A percentile compares a stretch with the other conserved stretches of the same genome.
Evolutionary conservation across 768 basidiomycete genomes (phyloP).

Genomic region (Coprinopsis sp.): DNA sequence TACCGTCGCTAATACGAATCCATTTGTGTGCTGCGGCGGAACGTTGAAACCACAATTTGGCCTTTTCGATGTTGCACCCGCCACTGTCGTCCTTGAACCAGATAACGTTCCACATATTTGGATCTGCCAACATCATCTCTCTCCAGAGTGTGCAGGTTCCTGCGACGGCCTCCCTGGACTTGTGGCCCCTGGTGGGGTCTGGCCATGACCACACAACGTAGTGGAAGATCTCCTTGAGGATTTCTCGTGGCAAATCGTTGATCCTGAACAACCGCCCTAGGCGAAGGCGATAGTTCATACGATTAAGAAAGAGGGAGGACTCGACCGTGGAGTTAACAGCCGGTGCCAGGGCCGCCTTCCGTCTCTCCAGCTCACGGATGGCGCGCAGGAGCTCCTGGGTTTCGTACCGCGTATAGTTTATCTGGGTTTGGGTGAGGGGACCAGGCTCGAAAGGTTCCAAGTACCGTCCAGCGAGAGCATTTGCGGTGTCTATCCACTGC

Average conservation of each 20-base stretch:
- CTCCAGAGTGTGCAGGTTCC: conserved; percentile 60
- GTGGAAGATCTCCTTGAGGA: conserved; percentile 61
- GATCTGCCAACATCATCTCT: conserved; percentile 39
- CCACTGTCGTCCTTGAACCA: conserved; percentile 51
- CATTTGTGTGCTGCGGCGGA: conserved; percentile 53
- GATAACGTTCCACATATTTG: conserved; percentile 60
- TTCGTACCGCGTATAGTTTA: conserved; percentile 3
- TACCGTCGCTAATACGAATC: conserved; percentile 51
- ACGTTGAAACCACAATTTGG: conserved; percentile 54
- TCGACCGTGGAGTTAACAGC: conserved; percentile 16
- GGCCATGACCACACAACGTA: conserved; percentile 50
- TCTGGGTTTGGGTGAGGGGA: conserved; percentile 10
- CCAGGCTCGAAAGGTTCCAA: conserved; percentile 17
- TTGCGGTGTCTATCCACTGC: conserved; percentile 3
- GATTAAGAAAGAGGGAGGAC: conserved; percentile 28
- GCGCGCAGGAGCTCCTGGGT: conserved; percentile 12
- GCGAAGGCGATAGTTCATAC: conserved; percentile 25
- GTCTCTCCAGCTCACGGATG: conserved; percentile 17
- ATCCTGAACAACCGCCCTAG: conserved; percentile 47
- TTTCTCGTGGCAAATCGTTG: conserved; percentile 61
- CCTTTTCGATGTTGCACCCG: conserved; percentile 37
- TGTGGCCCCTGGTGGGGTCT: conserved; percentile 30
- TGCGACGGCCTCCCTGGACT: conserved; percentile 45
- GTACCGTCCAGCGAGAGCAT: conserved; percentile 4
- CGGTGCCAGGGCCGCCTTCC: conserved; percentile 3